Base-by-base conservation (phyloP, 2,329 filamentous ascomycete species). In the Atkinsonella texensis region DNA sequence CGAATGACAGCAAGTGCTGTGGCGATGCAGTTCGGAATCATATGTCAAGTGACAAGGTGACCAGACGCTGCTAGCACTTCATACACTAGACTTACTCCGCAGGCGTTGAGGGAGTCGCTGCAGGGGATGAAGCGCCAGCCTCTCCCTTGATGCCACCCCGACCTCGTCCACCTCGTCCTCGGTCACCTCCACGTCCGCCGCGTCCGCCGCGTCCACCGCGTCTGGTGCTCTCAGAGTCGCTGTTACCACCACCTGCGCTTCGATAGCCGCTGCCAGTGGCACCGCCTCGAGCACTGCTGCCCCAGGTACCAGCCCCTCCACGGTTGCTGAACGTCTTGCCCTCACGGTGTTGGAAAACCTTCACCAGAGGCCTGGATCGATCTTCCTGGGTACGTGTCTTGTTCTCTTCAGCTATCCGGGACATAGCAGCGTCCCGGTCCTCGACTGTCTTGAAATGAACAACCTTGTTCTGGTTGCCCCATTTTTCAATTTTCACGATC, bases 391-490 rank as follows among this genome's bases (percentile, higher is more conserved):
- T 78, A 57, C 80, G 78, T 56, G 82, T 86, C 75, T 90, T 91
- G 60, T 84, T 76, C 43, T 93, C 87, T 13, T 83, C 77, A 5
- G 88, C 80, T 53, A 94, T 76, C 57, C 82, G 83, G 42, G 82
- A 79, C 62, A 95, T 77, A 35, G 89, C 88, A 35, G 77, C 80
- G 60, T 90, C 87, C 62, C 91, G 87, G 48, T 95, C 87, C 58
- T 94, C 85, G 3, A 74, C 64, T 2, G 77, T 87, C 64, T 84
- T 81, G 71, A 97, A 97, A 58, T 90, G 84, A 28, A 88, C 89
- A 48, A 95, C 87, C 70, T 85, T 90, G 72, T 89, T 89, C 55
- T 82, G 81, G 62, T 81, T 81, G 39, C 84, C 84, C 73, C 83
- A 87, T 69, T 88, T 90, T 62, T 89, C 84, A 48, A 91, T 76